Conservation (phyloP, 768 basidiomycete genomes). For the Amanita molliuscula region DNA sequence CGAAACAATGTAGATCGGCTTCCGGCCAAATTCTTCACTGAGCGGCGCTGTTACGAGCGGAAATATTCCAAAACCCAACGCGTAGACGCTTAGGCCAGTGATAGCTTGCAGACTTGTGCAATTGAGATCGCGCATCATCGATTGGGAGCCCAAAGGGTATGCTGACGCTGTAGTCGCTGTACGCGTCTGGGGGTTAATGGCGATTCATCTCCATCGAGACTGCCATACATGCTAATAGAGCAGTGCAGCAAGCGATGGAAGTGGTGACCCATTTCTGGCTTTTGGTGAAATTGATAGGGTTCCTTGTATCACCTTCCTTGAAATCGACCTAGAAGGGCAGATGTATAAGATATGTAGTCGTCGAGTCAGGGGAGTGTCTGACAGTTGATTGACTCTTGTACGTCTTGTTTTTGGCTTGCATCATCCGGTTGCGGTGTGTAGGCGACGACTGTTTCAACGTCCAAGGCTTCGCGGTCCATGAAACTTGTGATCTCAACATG, state of each 20-base stretch:
- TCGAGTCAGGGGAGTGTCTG: too few species aligned
- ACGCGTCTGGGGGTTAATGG: not conserved
- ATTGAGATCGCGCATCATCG: slow-evolving; percentile 45
- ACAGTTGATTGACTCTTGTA: too few species aligned
- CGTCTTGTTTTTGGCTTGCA: too few species aligned
- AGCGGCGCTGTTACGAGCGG: slow-evolving; percentile 61
- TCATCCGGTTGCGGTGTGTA: too few species aligned
- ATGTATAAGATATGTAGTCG: not conserved
- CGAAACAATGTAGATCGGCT: slow-evolving; percentile 47
- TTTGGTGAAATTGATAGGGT: slow-evolving; percentile 27
- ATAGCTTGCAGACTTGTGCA: slow-evolving; percentile 36
- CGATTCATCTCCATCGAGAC: not conserved
- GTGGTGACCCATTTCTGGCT: slow-evolving; percentile 21
- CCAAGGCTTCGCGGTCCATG: too few species aligned
- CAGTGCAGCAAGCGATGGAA: slow-evolving; percentile 33
- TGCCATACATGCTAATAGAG: slow-evolving; percentile 33
- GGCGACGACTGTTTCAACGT: too few species aligned
- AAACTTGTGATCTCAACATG: too few species aligned
- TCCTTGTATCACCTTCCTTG: slow-evolving; percentile 21
- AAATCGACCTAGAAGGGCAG: not conserved
- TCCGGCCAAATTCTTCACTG: slow-evolving; percentile 65
- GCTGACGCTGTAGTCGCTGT: slow-evolving; percentile 40
- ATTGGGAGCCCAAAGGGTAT: slow-evolving; percentile 43
- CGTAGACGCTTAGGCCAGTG: slow-evolving; percentile 40
- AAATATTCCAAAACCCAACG: slow-evolving; percentile 50